These are phyloP conservation scores for Lecanoromycetidae sp. DNA, from an alignment of 2,329 filamentous ascomycete species.

Conservation along the genomic window DNA sequence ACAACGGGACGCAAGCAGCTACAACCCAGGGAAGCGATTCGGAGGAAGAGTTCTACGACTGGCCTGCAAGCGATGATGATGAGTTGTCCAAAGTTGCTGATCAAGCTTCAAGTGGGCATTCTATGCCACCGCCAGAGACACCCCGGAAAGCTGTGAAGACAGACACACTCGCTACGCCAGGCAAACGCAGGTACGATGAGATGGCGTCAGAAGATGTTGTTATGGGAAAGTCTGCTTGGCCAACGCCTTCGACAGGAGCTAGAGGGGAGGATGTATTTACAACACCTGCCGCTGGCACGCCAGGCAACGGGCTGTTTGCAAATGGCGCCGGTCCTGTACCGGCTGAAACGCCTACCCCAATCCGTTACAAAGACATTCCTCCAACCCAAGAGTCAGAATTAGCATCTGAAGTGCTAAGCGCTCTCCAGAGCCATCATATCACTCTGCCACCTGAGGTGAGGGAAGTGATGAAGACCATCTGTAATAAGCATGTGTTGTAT, in stretches of 20 bases:
- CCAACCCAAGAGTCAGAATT: constrained; percentile 18
- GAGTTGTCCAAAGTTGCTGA: constrained; percentile 24
- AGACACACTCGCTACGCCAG: constrained; percentile 24
- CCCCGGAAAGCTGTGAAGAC: constrained; percentile 29
- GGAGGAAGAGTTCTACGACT: constrained; percentile 17
- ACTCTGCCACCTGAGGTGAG: constrained; percentile 26
- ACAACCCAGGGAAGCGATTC: constrained; percentile 11
- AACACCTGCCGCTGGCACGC: constrained; percentile 8
- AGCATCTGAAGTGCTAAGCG: constrained; percentile 21
- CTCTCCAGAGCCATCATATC: constrained; percentile 27
- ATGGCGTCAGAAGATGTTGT: constrained; percentile 14
- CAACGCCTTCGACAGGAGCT: constrained; percentile 1
- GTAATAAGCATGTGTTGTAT: constrained; percentile 46
- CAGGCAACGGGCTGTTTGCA: constrained; percentile 5
- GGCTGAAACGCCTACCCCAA: constrained; percentile 14
- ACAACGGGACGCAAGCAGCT: constrained; percentile 4
- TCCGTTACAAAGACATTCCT: constrained; percentile 21
- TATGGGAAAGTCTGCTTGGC: not conserved
- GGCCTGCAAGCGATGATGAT: constrained; percentile 24
- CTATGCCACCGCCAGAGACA: constrained; percentile 22
- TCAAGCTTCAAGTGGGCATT: constrained; percentile 13
- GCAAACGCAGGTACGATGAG: constrained; percentile 28
- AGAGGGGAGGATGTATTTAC: constrained; percentile 14
- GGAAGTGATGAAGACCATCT: constrained; percentile 29
- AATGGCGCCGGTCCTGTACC: not conserved